Base-by-base conservation (phyloP, 1,284 basidiomycete genomes). In the Somion occarium region DNA sequence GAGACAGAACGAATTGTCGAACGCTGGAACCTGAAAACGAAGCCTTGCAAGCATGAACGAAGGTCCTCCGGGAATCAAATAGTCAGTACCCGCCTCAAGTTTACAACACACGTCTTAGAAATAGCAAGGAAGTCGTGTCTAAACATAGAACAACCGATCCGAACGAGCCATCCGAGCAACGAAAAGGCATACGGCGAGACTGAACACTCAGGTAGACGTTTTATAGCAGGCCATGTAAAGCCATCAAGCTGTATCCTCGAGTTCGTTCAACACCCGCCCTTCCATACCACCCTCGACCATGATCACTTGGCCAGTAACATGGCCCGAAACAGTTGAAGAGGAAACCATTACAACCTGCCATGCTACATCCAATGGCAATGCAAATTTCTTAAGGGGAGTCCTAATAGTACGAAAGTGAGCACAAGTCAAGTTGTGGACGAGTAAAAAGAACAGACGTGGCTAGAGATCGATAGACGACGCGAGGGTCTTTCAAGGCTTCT, bases 211-310 rank as follows among this genome's bases (percentile, higher is more conserved):
- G n/a, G n/a, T n/a, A n/a, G n/a, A n/a, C n/a, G n/a, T n/a, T n/a
- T n/a, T n/a, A n/a, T n/a, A n/a, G n/a, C n/a, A n/a, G n/a, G n/a
- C n/a, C n/a, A n/a, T n/a, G n/a, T n/a, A n/a, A n/a, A n/a, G n/a
- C n/a, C n/a, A 34, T 34, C 30, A 34, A 34, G 30, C 15, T 15
- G 15, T 44, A 50, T 77, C 75, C 38, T 69, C 65, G 7, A 62
- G 68, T 24, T 55, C 61, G 57, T 79, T 77, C 55, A 77, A 60
- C 34, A 79, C 51, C 5, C 74, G 66, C 41, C 88, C 88, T 72
- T 91, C 88, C 85, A 89, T 87, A 1, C 88, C 87, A 1, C 88
- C 88, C 52, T 82, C 79, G 1, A 89, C 76, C 79, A 87, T 83
- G 38, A 88, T 58, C 11, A 83, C 77, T 59, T 88, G 80, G 0